These are phyloP conservation scores for Boletus sp. DNA, from an alignment of 768 basidiomycete genomes.

Conservation along the genomic window DNA sequence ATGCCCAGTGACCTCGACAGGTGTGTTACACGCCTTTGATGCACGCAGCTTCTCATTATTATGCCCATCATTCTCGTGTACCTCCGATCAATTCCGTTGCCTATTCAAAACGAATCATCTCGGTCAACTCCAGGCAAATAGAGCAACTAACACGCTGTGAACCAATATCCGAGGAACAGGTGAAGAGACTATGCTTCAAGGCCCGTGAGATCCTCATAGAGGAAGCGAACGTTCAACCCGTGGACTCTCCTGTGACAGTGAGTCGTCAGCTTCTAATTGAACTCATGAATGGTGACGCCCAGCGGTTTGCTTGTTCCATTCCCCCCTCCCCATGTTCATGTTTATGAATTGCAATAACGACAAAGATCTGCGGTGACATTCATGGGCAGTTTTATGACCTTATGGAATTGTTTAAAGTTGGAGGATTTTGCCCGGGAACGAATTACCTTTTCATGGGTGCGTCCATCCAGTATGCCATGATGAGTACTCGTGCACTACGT, in stretches of 20 bases:
- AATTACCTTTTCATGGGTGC: constrained; percentile 96
- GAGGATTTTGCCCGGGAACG: constrained; percentile 88
- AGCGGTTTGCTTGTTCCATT: neutral
- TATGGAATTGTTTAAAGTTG: constrained; percentile 92
- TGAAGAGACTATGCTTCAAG: constrained; percentile 92
- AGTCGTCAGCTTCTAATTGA: constrained; percentile 28
- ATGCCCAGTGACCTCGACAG: constrained; percentile 61
- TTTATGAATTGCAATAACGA: constrained; percentile 2
- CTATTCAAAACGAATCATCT: constrained; percentile 14
- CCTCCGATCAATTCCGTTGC: constrained; percentile 25
- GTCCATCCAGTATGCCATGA: constrained; percentile 21
- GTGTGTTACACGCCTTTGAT: constrained; percentile 40
- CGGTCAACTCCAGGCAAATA: constrained; percentile 68
- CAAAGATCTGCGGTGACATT: constrained; percentile 90
- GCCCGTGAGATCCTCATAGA: constrained; percentile 96
- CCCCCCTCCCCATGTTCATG: neutral
- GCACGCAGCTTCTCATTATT: constrained; percentile 24
- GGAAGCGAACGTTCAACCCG: constrained; percentile 95
- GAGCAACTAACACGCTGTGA: constrained; percentile 92
- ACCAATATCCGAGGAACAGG: constrained; percentile 93
- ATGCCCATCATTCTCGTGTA: constrained; percentile 21
- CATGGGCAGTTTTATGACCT: constrained; percentile 98
- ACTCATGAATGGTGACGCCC: constrained; percentile 1
- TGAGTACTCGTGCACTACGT: constrained; percentile 4
- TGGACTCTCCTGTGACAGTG: constrained; percentile 95